phyloP scores from a whole-genome alignment of 2,329 filamentous ascomycete genomes.

The Pseudogymnoascus sp. region DNA sequence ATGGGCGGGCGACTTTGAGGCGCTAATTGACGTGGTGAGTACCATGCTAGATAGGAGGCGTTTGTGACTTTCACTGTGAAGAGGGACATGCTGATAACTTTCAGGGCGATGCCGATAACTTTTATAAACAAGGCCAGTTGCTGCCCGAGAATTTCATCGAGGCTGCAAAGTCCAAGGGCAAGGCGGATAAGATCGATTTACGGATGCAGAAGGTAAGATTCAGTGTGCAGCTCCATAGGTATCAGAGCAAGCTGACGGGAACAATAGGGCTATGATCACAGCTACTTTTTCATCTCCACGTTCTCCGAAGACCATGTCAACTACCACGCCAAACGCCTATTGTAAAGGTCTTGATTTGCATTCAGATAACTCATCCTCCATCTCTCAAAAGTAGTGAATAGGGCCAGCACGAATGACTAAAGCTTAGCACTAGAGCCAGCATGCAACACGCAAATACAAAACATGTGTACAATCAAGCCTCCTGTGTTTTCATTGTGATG shows the following conservation, averaged over 20 bases:
- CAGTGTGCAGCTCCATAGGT: not conserved
- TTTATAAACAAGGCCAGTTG: conserved; percentile 89
- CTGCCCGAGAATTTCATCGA: conserved; percentile 86
- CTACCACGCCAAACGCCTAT: conserved; percentile 80
- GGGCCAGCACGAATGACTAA: not conserved
- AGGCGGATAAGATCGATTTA: conserved; percentile 61
- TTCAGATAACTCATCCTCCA: not conserved
- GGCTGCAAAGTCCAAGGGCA: conserved; percentile 67
- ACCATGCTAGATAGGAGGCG: not conserved
- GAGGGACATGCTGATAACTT: not conserved
- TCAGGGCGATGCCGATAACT: conserved; percentile 85
- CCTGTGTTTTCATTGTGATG: conserved; percentile 6
- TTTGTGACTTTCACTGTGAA: not conserved
- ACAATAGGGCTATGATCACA: conserved; percentile 78
- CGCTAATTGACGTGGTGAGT: conserved; percentile 79
- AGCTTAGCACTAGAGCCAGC: conserved; percentile 1
- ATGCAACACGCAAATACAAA: not conserved
- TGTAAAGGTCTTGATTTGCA: conserved; percentile 21
- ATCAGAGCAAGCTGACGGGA: not conserved
- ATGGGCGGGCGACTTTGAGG: conserved; percentile 64
- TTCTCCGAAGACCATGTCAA: conserved; percentile 88
- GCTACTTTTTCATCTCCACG: conserved; percentile 90
- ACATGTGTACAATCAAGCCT: not conserved
- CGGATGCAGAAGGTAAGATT: conserved; percentile 68
- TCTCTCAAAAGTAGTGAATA: conserved; percentile 1